Percentiles rank a stretch among this genome's conserved stretches.
These are phyloP conservation scores for Psilocybe cyanescens DNA, from an alignment of 768 basidiomycete genomes.

Conservation along the genomic window DNA sequence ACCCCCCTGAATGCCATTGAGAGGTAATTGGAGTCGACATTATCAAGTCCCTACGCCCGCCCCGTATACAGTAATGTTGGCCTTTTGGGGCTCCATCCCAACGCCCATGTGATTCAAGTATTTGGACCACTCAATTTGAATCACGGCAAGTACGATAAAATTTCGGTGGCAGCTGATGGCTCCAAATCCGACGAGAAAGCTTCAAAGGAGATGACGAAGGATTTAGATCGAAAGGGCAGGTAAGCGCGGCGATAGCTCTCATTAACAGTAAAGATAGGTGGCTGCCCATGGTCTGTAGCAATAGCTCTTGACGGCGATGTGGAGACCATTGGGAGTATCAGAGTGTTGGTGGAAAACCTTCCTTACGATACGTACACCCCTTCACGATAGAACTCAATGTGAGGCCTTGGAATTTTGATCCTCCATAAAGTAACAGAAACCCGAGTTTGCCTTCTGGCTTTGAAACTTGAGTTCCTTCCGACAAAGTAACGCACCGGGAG, in stretches of 20 bases:
- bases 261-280: not conserved
- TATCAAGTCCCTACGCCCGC: not conserved
- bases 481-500: not conserved
- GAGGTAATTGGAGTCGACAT: not conserved
- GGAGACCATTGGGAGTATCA: not conserved
- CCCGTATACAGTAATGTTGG: not conserved
- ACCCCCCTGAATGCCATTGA: not conserved
- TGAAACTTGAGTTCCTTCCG: slow-evolving; percentile 6
- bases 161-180: not conserved
- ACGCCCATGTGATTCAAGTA: not conserved
- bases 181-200: not conserved
- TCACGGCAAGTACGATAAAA: not conserved
- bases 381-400: not conserved
- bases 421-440: slow-evolving; percentile 12
- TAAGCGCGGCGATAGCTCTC: not conserved
- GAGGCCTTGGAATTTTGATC: not conserved
- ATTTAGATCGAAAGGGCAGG: not conserved
- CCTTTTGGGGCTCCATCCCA: not conserved
- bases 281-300: not conserved
- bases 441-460: not conserved
- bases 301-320: not conserved
- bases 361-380: not conserved
- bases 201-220: not conserved
- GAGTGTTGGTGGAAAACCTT: not conserved
- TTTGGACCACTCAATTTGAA: not conserved